Evolutionary conservation across 225 moss, liverwort and hornwort genomes (phyloP).

Genomic region (Pseudoscleropodium purum): DNA sequence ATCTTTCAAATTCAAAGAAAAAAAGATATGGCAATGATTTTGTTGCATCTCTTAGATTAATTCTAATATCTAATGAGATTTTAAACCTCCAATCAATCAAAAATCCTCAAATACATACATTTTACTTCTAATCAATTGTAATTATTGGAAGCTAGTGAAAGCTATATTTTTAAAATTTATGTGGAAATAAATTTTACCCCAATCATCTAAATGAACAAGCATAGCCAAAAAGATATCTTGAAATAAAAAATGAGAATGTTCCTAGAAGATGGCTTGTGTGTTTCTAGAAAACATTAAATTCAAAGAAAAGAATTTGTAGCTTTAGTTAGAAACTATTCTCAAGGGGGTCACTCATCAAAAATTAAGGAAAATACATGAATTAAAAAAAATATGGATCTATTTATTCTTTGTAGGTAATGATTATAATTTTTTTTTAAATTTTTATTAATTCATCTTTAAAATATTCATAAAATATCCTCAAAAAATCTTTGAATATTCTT

Average conservation of each 20-base stretch:
- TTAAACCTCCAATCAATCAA: background rate
- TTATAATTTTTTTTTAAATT: background rate
- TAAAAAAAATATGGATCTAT: background rate
- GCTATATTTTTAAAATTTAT: background rate
- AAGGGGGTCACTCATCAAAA: accelerated
- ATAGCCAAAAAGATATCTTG: background rate
- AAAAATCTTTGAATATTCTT: background rate
- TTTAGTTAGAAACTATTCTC: background rate
- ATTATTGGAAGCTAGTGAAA: background rate
- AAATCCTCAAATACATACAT: background rate
- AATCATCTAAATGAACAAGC: too few relatives aligned
- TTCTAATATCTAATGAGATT: background rate
- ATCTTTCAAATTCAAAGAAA: background rate
- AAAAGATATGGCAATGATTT: background rate
- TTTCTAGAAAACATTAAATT: background rate
- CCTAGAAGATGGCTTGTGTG: background rate
- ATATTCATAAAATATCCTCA: background rate
- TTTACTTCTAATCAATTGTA: background rate
- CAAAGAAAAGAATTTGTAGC: background rate
- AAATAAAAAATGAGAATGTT: background rate
- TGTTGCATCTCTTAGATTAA: background rate
- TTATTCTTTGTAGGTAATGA: background rate
- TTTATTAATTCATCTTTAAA: accelerated
- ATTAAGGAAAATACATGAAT: background rate
- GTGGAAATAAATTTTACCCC: background rate